phyloP scores from a whole-genome alignment of 179 eudicot genomes.

The Beta macrorhiza region DNA sequence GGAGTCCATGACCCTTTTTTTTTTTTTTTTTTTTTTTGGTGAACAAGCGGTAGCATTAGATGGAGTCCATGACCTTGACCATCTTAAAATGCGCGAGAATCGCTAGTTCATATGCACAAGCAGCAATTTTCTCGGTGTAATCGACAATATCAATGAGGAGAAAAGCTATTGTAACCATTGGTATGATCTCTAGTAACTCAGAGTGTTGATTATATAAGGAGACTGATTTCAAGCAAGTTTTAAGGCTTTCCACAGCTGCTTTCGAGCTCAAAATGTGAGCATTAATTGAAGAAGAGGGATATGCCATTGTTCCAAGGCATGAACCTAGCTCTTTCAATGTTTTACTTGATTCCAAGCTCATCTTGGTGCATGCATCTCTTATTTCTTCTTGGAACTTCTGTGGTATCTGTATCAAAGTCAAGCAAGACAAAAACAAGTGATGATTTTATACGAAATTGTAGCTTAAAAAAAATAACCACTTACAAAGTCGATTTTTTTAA shows the following conservation, averaged over 20 bases:
- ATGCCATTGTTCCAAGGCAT: conserved; percentile 43
- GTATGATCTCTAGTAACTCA: conserved; percentile 38
- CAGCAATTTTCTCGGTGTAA: conserved; percentile 29
- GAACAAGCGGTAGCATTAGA: too few relatives aligned
- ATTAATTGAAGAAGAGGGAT: conserved; percentile 29
- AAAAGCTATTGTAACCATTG: conserved; percentile 47
- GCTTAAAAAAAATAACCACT: too few relatives aligned
- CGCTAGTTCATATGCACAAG: conserved; percentile 23
- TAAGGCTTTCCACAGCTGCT: conserved; percentile 40
- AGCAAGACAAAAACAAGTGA: not conserved
- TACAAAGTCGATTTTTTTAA: too few relatives aligned
- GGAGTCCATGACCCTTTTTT: not conserved
- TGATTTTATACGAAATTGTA: not conserved
- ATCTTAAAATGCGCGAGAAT: conserved; percentile 21
- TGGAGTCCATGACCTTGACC: conserved; percentile 11
- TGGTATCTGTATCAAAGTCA: conserved; percentile 30
- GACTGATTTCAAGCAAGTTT: conserved; percentile 32
- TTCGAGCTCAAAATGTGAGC: conserved; percentile 41
- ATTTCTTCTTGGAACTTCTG: conserved; percentile 34
- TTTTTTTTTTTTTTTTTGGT: too few relatives aligned
- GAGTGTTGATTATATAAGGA: conserved; percentile 21
- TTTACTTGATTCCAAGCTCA: conserved; percentile 45
- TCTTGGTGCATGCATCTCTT: conserved; percentile 38
- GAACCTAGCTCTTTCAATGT: conserved; percentile 46
- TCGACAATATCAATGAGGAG: conserved; percentile 46